phyloP scores from a whole-genome alignment of 2,329 filamentous ascomycete species.

The Fusarium pseudonygamai region DNA sequence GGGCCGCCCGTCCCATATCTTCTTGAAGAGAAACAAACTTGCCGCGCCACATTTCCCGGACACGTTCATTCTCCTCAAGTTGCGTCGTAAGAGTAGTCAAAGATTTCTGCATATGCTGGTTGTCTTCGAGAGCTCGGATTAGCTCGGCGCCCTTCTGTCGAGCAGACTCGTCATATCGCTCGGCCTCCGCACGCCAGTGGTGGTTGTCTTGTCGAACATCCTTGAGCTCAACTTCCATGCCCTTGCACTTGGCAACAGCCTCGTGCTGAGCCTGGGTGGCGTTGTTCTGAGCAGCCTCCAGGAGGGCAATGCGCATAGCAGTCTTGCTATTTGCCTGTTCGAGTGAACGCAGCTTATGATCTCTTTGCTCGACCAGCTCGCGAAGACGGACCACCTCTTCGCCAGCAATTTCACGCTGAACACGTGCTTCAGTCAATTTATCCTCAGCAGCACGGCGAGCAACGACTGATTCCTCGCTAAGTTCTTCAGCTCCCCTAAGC shows the following conservation, averaged over 20 bases:
- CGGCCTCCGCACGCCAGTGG: constrained; percentile 71
- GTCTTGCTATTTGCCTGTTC: constrained; percentile 66
- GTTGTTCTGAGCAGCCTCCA: constrained; percentile 73
- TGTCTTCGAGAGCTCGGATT: constrained; percentile 62
- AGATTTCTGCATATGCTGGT: constrained; percentile 77
- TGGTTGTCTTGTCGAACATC: constrained; percentile 65
- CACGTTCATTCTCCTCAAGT: constrained; percentile 84
- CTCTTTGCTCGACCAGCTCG: constrained; percentile 73
- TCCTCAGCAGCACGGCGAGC: constrained; percentile 75
- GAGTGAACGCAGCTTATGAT: constrained; percentile 69
- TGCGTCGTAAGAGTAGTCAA: constrained; percentile 80
- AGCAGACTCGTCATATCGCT: constrained; percentile 63
- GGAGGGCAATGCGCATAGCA: constrained; percentile 69
- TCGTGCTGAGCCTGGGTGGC: constrained; percentile 64
- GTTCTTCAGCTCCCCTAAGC: constrained; percentile 69
- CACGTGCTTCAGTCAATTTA: constrained; percentile 75
- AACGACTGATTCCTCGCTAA: constrained; percentile 71
- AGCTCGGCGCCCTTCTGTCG: constrained; percentile 61
- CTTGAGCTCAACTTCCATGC: constrained; percentile 64
- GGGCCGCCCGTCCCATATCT: constrained; percentile 82
- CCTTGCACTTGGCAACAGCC: constrained; percentile 63
- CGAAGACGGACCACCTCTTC: constrained; percentile 77
- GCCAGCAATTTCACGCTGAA: constrained; percentile 73
- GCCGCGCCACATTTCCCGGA: constrained; percentile 83
- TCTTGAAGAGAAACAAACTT: constrained; percentile 89